Base-by-base conservation (phyloP, 2,329 filamentous ascomycete genomes). In the Dactylellina cionopaga region DNA sequence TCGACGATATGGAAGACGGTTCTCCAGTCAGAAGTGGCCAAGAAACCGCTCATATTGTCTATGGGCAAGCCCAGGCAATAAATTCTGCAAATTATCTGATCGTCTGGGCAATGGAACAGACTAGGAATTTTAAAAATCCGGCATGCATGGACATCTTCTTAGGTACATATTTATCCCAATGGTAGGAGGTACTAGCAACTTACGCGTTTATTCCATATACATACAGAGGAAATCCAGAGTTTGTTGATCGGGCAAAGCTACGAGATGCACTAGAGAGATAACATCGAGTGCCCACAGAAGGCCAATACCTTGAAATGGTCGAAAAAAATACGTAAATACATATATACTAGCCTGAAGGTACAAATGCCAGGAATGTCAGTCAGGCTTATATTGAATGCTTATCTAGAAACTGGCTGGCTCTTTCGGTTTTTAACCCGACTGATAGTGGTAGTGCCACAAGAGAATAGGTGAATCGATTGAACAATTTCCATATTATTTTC, bases 1-100 rank as follows among this genome's bases (percentile, higher is more conserved):
- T 83, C 2, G 81, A 82, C 52, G 81, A 83, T 74, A 76, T 83
- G 11, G 75, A 83, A 72, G 81, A 82, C 52, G 56, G 73, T 0
- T 81, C 81, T 0, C 27, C 66, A 1, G 69, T 81, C 0, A 76
- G 81, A 1, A 77, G 81, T 2, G 80, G 79, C 1, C 76, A 75
- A n/a, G 80, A 80, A 4, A 68, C 81, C 0, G 75, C 79, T 0
- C 81, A 83, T 59, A 71, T 68, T 0, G 76, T 82, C 3, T 83
- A 79, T 62, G 81, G 81, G 0, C 27, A 39, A 3, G 75, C 76
- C 0, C 80, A 82, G 55, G 77, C 80, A 1, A 79, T 82, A 55
- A 82, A 83, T 68, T 76, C 76, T 2, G 78, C 81, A 1, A 78
- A 75, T 3, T 81, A 78, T 69, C 65, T 75, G 35, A 76, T 79